Conservation (phyloP, 2,329 filamentous ascomycete species). For the Hypoxylon sp. region DNA sequence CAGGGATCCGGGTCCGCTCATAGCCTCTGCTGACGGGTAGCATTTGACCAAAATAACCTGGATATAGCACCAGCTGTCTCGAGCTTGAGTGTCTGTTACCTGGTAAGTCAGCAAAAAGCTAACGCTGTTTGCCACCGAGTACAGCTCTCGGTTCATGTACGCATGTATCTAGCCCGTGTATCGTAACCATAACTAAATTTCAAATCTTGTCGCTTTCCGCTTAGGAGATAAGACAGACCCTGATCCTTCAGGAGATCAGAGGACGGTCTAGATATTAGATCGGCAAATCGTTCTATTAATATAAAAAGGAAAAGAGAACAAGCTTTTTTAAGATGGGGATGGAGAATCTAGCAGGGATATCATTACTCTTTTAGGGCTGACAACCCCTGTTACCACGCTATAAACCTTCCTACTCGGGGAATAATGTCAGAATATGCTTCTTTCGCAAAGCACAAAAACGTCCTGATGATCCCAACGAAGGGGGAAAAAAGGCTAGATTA, state of each 20-base stretch:
- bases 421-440: background rate
- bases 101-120: background rate
- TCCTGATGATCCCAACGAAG: background rate
- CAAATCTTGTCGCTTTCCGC: background rate
- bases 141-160: background rate
- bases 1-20: slow-evolving; percentile 3
- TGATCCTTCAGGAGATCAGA: slow-evolving; percentile 9
- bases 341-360: slow-evolving; percentile 12
- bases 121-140: background rate
- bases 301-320: slow-evolving; percentile 3
- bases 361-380: slow-evolving; percentile 9
- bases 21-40: slow-evolving; percentile 14
- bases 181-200: background rate
- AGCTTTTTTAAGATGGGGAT: slow-evolving; percentile 11
- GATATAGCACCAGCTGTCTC: background rate
- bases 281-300: slow-evolving; percentile 22
- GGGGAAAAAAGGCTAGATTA: slow-evolving; percentile 1
- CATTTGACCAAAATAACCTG: slow-evolving; percentile 6
- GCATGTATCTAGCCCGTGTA: background rate
- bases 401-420: background rate
- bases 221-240: background rate
- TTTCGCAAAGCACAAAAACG: background rate
- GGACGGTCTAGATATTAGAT: slow-evolving; percentile 1
- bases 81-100: background rate
- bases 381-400: slow-evolving; percentile 13